Percentiles rank a stretch among this genome's conserved stretches.
These are phyloP conservation scores for Fusarium penzigii DNA, from an alignment of 2,329 filamentous ascomycete species.

Conservation along the genomic window DNA sequence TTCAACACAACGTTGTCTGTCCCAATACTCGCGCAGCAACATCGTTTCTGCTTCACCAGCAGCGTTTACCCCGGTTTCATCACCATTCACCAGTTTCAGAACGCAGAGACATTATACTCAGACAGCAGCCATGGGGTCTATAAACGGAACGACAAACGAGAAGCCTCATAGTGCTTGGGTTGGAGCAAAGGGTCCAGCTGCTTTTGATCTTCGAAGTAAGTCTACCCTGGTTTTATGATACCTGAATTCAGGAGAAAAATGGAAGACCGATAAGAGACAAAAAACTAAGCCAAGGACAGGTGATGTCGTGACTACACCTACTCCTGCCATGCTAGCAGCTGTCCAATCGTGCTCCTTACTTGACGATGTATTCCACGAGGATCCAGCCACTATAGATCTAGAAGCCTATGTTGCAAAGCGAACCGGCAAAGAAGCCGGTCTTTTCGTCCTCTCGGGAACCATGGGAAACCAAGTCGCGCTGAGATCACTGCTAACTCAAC, in stretches of 20 bases:
- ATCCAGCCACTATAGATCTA: conserved; percentile 74
- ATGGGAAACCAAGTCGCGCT: conserved; percentile 93
- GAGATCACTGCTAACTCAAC: conserved; percentile 73
- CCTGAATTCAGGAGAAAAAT: neutral
- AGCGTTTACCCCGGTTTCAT: neutral
- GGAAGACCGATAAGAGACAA: conserved; percentile 17
- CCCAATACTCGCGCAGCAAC: neutral
- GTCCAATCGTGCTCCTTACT: conserved; percentile 73
- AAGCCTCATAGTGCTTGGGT: conserved; percentile 36
- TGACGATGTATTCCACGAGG: conserved; percentile 84
- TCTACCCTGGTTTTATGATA: neutral
- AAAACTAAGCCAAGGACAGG: conserved; percentile 28
- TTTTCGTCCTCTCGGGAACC: conserved; percentile 86
- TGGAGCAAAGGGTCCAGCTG: conserved; percentile 39
- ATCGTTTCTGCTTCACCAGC: neutral
- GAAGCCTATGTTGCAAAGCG: conserved; percentile 73
- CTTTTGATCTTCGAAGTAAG: conserved; percentile 44
- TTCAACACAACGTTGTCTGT: conserved; percentile 1
- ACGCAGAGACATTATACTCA: conserved; percentile 3
- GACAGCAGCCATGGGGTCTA: conserved; percentile 15
- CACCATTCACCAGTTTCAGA: neutral
- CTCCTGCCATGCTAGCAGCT: conserved; percentile 76
- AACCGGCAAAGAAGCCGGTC: conserved; percentile 71
- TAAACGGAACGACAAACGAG: conserved; percentile 6
- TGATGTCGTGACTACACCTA: conserved; percentile 70